Evolutionary conservation across 2,329 filamentous ascomycete species (phyloP).

Genomic region (Coniochaeta prunicola): DNA sequence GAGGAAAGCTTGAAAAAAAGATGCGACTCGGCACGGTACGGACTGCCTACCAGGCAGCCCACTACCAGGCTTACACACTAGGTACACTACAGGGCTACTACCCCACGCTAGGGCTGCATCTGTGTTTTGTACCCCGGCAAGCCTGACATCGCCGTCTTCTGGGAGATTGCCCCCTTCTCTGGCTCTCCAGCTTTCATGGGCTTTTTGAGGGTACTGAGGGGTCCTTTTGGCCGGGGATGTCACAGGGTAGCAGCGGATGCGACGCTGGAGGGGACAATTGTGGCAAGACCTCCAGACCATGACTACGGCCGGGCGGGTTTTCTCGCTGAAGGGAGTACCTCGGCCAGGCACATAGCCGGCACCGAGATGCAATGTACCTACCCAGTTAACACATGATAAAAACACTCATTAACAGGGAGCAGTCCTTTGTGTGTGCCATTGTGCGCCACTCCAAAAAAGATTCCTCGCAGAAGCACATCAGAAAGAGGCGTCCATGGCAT

Average conservation of each 20-base stretch:
- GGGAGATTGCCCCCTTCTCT: too few relatives aligned
- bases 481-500: not conserved
- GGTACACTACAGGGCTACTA: too few relatives aligned
- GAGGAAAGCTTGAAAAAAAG: not conserved
- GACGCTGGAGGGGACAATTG: not conserved
- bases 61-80: too few relatives aligned
- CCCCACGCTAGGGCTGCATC: constrained; percentile 1
- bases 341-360: not conserved
- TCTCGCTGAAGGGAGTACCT: not conserved
- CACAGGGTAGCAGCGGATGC: not conserved
- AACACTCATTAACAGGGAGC: not conserved
- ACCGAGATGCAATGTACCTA: not conserved
- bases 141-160: not conserved
- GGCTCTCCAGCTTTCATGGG: too few relatives aligned
- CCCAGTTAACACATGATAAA: too few relatives aligned
- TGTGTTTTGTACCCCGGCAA: not conserved
- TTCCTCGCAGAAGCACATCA: not conserved
- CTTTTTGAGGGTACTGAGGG: not conserved
- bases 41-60: not conserved
- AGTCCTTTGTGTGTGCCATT: not conserved
- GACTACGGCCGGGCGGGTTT: not conserved
- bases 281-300: not conserved
- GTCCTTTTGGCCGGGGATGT: not conserved
- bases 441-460: not conserved
- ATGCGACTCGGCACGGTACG: not conserved